Conservation (phyloP, 106 monocot species). For the Agapanthus africanus region DNA sequence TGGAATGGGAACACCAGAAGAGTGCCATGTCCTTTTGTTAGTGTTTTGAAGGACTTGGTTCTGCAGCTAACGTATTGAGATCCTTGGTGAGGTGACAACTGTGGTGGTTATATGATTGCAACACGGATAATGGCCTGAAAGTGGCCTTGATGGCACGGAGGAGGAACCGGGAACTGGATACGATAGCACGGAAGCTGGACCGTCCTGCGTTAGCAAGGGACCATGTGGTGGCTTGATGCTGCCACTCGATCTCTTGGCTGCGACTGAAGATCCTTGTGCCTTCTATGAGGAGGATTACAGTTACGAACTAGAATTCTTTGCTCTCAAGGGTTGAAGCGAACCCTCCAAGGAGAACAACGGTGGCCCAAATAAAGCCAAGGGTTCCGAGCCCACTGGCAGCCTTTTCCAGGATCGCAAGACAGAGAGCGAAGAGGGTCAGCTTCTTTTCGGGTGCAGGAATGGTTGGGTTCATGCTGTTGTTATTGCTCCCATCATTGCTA, state of each 20-base stretch:
- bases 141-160: constrained; percentile 14
- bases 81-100: neutral
- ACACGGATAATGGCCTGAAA: constrained; percentile 3
- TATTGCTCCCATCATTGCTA: neutral
- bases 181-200: constrained; percentile 34
- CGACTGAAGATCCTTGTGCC: constrained; percentile 81
- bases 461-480: neutral
- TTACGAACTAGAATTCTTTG: constrained; percentile 74
- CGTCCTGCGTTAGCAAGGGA: constrained; percentile 23
- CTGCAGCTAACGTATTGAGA: neutral
- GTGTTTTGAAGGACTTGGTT: neutral
- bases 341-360: constrained; percentile 80
- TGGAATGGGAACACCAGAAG: constrained; percentile 14
- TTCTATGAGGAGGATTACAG: constrained; percentile 66
- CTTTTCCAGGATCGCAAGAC: constrained; percentile 75
- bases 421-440: constrained; percentile 61
- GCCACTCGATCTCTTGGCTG: constrained; percentile 92
- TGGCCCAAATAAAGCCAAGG: constrained; percentile 82
- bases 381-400: constrained; percentile 71
- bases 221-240: constrained; percentile 17
- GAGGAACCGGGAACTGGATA: constrained; percentile 27
- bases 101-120: constrained; percentile 18
- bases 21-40: constrained; percentile 15
- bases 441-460: constrained; percentile 49
- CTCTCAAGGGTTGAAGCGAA: constrained; percentile 57